Evolutionary conservation across 148 eudicot species (phyloP), one percentile per base, ranked within the genome.

Genomic region (Amaranthus cruentus): DNA sequence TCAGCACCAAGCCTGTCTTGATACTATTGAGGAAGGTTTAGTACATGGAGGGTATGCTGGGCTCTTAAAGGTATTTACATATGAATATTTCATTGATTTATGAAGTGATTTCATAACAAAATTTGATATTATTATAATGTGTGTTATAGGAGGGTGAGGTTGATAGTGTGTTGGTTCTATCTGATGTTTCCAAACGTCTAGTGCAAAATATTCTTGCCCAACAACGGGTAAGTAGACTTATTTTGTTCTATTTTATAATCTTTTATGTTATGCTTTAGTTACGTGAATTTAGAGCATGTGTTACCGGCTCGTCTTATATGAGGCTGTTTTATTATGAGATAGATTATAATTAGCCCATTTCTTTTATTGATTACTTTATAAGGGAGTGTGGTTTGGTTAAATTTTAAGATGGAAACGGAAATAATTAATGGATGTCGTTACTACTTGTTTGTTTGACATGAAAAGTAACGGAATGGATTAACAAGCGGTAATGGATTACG

Each of bases 1-100:
- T 81, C 98, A 91, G 66, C 96, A 89, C 80, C 89, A 73, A 68
- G 95, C 89, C 62, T 94, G 98, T 78, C 86, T 94, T 80, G 96
- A 94, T 81, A 92, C 85, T 58, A 88, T 91, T 74, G 97, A 88
- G 82, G 87, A 88, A 61, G 98, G 98, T 67, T 80, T 94, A 64
- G 67, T 89, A 52, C 93, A 81, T 81, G 98, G 97, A 77, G 98
- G 97, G 38, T 91, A 94, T 80, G 62, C 67, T 79, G 98, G 98
- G 51, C 80, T 88, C 67, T 14, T 91, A 66, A 82, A 87, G 98
- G 98, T 91, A 94, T 68, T 21, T 28, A n/a, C 10, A 47, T 52
- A 14, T 66, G 69, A 9, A 5, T 18, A 15, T 12, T 44, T 66
- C 53, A 14, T 71, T 74, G 21, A 28, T 51, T 42, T 71, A 3